A percentile compares a stretch with the other conserved stretches of the same genome.
phyloP scores from a whole-genome alignment of 2,329 filamentous ascomycete species.

The Cladosporium sphaerospermum region DNA sequence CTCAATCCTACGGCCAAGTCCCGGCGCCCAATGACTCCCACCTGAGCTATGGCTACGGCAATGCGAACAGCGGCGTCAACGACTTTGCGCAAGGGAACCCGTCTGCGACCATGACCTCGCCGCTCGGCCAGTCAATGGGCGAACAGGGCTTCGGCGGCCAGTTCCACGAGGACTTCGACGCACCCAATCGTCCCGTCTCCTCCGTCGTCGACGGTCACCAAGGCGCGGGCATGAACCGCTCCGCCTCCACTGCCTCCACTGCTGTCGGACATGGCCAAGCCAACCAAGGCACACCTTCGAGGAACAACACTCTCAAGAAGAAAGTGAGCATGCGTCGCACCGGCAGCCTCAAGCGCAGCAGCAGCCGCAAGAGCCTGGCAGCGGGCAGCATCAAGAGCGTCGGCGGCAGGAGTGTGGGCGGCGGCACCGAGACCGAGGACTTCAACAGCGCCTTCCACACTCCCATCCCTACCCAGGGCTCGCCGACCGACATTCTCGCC shows the following conservation, averaged over 20 bases:
- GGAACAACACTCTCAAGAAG: slow-evolving; percentile 80
- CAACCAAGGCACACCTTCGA: slow-evolving; percentile 39
- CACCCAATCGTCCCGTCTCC: slow-evolving; percentile 55
- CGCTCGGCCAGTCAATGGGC: slow-evolving; percentile 32
- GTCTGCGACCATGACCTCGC: slow-evolving; percentile 27
- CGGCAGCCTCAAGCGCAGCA: slow-evolving; percentile 68
- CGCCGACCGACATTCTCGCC: slow-evolving; percentile 80
- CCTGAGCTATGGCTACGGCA: slow-evolving; percentile 30
- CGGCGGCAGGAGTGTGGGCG: slow-evolving; percentile 59
- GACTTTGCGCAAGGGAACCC: slow-evolving; percentile 37
- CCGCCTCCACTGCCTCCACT: slow-evolving; percentile 52
- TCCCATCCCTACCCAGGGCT: slow-evolving; percentile 80
- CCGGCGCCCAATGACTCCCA: slow-evolving; percentile 34
- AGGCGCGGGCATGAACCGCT: slow-evolving; percentile 48
- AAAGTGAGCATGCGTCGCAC: slow-evolving; percentile 70
- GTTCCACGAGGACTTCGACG: slow-evolving; percentile 58
- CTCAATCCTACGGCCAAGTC: slow-evolving; percentile 32
- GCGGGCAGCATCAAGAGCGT: slow-evolving; percentile 83
- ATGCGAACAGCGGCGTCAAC: slow-evolving; percentile 20
- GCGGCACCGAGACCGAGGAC: slow-evolving; percentile 58
- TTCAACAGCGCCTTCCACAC: slow-evolving; percentile 80
- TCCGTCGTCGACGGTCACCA: slow-evolving; percentile 53
- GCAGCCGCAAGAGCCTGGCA: slow-evolving; percentile 73
- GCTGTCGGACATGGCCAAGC: slow-evolving; percentile 29
- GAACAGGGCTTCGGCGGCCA: slow-evolving; percentile 20